Base-by-base conservation (phyloP, 306 rosid species). In the Nissolia schottii region DNA sequence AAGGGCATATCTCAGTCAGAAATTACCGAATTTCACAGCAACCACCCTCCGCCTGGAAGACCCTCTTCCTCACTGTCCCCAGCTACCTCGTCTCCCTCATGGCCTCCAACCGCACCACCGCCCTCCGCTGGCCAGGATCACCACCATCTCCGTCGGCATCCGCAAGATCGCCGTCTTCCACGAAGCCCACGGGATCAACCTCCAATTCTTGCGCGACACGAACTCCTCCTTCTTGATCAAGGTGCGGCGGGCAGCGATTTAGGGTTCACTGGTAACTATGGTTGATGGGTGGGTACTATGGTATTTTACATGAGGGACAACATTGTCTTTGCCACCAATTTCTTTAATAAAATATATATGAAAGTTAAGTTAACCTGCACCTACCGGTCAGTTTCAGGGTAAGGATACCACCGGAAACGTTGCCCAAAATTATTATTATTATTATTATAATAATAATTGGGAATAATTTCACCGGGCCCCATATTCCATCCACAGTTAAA, bases 161-260 rank as follows among this genome's bases (percentile, higher is more conserved):
- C 91, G 57, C 59, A 78, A 59, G 49, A 85, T 93, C 73, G 4
- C 87, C 3, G 94, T 93, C 34, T 93, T 93, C 64, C 89, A 70
- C 40, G 87, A 77, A 6, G 80, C 87, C 0, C 38, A 71, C 12
- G 66, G 65, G 5, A 24, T 68, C 0, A 56, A 70, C 40, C 61
- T 93, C 10, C 87, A 85, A 75, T 93, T 93, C 86, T 73, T 93
- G 69, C 57, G 63, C 0, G 90, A 87, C 29, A 87, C 98, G 6
- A 89, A 91, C 43, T 93, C 98, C 3, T 86, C 97, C 1, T 87
- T 93, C 97, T 72, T 93, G 83, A 69, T 93, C 81, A 86, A 83
- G 20, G 54, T 93, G n/a, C n/a, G n/a, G n/a, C n/a, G n/a, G n/a
- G n/a, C n/a, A n/a, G n/a, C n/a, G n/a, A n/a, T n/a, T n/a, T n/a